Evolutionary conservation across 2,329 filamentous ascomycete genomes (phyloP).

Genomic region (Pestalotiopsis fici): DNA sequence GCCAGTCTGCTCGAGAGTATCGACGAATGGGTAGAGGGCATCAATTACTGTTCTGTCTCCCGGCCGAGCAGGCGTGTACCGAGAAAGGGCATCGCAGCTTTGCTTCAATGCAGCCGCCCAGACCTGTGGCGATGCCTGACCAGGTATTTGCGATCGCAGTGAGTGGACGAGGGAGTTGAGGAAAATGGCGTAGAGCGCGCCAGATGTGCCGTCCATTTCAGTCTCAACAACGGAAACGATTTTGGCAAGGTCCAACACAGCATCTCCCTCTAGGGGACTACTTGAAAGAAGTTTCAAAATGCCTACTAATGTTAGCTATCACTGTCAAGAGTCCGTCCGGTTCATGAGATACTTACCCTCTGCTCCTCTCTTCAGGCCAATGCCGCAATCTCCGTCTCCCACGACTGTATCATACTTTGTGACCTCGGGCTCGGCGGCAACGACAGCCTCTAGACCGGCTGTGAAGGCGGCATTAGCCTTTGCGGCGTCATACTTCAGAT

Average conservation of each 20-base stretch:
- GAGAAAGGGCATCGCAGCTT: conserved; percentile 70
- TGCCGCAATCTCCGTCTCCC: conserved; percentile 88
- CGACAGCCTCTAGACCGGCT: conserved; percentile 60
- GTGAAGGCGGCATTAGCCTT: conserved; percentile 53
- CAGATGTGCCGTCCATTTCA: conserved; percentile 64
- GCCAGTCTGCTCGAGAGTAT: conserved; percentile 64
- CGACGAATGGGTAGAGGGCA: conserved; percentile 84
- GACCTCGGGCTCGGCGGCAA: conserved; percentile 69
- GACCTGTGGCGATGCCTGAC: conserved; percentile 38
- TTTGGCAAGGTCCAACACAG: conserved; percentile 50
- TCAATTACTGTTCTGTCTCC: conserved; percentile 92
- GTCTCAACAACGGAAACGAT: conserved; percentile 58
- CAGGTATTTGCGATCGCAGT: conserved; percentile 43
- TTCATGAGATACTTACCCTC: conserved; percentile 53
- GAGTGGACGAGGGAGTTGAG: conserved; percentile 79
- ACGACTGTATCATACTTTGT: conserved; percentile 80
- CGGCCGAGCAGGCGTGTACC: conserved; percentile 85
- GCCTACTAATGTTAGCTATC: conserved; percentile 33
- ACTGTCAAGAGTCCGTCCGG: not conserved
- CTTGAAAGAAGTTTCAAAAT: conserved; percentile 51
- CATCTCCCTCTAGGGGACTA: conserved; percentile 49
- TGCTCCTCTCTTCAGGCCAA: conserved; percentile 83
- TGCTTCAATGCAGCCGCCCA: conserved; percentile 69
- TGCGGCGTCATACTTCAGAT: conserved; percentile 53
- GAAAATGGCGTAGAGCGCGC: conserved; percentile 76